Evolutionary conservation across 2,329 filamentous ascomycete genomes (phyloP), one percentile per base, ranked within the genome.

Genomic region (Cladosporium oxysporum): DNA sequence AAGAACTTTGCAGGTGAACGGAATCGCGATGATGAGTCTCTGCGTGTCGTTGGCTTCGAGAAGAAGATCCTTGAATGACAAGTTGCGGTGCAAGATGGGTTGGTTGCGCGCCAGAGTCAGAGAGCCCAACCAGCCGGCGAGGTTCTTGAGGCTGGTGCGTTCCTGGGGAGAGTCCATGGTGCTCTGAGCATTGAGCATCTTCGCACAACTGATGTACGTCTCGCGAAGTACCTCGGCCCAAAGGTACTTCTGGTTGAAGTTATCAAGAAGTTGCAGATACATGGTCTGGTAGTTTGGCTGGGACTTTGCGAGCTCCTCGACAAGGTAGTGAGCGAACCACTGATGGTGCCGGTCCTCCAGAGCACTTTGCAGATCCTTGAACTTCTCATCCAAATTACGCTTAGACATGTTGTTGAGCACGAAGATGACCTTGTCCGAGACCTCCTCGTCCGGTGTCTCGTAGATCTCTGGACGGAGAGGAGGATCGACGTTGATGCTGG

Each of bases 351-450:
- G 88, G 62, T 90, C 87, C 60, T 92, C 88, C 58, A 99, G 81
- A 53, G 91, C 88, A 47, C 92, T 89, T 59, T 88, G 89, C 44
- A 99, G 85, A 71, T 97, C 93, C 62, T 85, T 84, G 73, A 94
- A 90, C 79, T 97, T 97, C 49, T 90, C 85, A 62, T 91, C 88
- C 21, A 99, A 83, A 53, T 97, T 98, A 50, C 90, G 88, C 71
- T 95, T 90, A 0, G 95, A 98, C 62, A 99, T 89, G 72, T 99
- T 99, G 83, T 99, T 99, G 66, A 99, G 83, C 29, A 96, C 91
- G 73, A 99, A 99, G 71, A 97, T 88, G 47, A 99, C 93, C 77
- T 92, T 96, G 77, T 96, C 95, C 72, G 97, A 93, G 0, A 91
- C 86, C 26, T 94, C 91, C 69, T 92, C 90, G 68, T 90, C 86